A percentile compares a stretch with the other conserved stretches of the same genome.
phyloP scores from a whole-genome alignment of 2,329 filamentous ascomycete genomes.

The Fusarium torulosum region DNA sequence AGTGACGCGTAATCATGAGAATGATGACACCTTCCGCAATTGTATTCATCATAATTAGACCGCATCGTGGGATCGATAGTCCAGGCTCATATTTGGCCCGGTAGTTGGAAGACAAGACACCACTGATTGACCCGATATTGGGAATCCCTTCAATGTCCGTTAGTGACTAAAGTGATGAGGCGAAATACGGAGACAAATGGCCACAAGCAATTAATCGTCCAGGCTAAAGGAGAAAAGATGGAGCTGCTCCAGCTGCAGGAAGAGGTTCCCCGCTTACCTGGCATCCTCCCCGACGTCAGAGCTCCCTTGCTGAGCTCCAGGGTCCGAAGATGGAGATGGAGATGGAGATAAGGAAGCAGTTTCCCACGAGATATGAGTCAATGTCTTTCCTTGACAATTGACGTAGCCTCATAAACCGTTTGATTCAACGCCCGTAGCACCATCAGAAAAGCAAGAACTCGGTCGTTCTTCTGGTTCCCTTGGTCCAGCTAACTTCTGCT shows the following conservation, averaged over 20 bases:
- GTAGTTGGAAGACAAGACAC: neutral
- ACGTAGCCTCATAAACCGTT: neutral
- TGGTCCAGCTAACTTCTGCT: conserved; percentile 25
- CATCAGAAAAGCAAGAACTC: conserved; percentile 9
- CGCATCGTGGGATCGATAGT: too few relatives aligned
- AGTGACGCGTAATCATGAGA: too few relatives aligned
- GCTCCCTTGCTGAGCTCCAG: neutral
- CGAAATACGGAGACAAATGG: conserved; percentile 1
- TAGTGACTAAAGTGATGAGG: neutral
- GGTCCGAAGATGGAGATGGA: neutral
- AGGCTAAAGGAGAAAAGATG: conserved; percentile 15
- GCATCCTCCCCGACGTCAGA: conserved; percentile 4
- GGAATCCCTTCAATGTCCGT: too few relatives aligned
- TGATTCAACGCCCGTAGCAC: neutral
- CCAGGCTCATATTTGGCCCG: too few relatives aligned
- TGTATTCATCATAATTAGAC: too few relatives aligned
- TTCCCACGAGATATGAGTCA: conserved; percentile 5
- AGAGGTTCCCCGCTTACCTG: conserved; percentile 17
- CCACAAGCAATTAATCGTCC: conserved; percentile 9
- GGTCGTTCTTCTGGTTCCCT: conserved; percentile 23
- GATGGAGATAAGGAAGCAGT: neutral
- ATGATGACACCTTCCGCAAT: too few relatives aligned
- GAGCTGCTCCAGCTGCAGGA: conserved; percentile 24
- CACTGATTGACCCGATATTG: neutral
- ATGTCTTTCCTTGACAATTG: conserved; percentile 5